Evolutionary conservation across 2,329 filamentous ascomycete genomes (phyloP).

Genomic region (Arachnopeziza araneosa): DNA sequence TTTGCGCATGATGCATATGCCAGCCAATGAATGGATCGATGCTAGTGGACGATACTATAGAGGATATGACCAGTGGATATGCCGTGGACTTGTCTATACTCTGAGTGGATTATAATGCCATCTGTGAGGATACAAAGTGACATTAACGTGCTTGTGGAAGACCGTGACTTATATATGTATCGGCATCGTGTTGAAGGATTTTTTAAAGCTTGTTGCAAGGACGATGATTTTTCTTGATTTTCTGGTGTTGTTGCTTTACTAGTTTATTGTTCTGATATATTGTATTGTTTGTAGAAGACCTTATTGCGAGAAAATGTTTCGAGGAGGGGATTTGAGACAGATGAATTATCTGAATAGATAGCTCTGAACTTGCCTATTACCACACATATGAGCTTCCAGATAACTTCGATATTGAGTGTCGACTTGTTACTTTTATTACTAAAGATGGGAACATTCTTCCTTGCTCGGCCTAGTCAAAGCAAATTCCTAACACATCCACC

Average conservation of each 20-base stretch:
- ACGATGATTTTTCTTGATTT: neutral
- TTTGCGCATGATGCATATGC: neutral
- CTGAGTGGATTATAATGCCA: neutral
- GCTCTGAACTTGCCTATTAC: too few relatives aligned
- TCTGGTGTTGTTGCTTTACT: conserved; percentile 1
- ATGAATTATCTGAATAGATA: too few relatives aligned
- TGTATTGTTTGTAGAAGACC: neutral
- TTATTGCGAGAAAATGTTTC: neutral
- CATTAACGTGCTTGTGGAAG: neutral
- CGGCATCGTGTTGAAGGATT: neutral
- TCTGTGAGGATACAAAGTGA: neutral
- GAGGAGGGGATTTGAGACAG: neutral
- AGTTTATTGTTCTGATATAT: neutral
- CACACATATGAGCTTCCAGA: too few relatives aligned
- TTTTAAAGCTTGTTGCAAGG: neutral
- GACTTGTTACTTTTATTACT: too few relatives aligned
- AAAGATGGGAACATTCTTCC: too few relatives aligned
- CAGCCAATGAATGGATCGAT: neutral
- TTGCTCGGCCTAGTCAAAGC: too few relatives aligned
- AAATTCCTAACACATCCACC: too few relatives aligned
- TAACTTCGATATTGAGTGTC: too few relatives aligned
- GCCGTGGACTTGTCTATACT: neutral
- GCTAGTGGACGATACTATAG: neutral
- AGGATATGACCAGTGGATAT: neutral
- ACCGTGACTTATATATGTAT: neutral